Evolutionary conservation across 2,329 filamentous ascomycete species (phyloP), one percentile per base, ranked within the genome.

Genomic region (Beauveria scarabaeidicola): DNA sequence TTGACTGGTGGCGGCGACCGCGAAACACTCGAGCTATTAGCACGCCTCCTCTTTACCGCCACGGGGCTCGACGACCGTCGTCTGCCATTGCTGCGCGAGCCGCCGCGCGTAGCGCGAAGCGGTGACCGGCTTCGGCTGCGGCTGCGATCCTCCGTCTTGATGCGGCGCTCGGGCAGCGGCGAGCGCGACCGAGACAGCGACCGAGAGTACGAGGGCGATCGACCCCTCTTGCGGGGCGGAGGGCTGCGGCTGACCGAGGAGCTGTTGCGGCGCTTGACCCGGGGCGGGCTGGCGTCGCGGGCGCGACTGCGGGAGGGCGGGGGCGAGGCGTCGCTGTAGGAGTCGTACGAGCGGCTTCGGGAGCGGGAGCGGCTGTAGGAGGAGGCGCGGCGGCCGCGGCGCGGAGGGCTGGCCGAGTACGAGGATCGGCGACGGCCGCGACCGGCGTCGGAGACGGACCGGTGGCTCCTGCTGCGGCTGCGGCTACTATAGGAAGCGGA

Each of bases 401-500:
- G 27, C 3, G 29, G 57, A 7, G 57, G 57, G 50, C 50, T 59
- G 19, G 19, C 48, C 27, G 57, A 59, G 27, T 25, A 21, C 17
- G 48, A 47, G 23, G 38, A 15, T 27, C 15, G 44, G 40, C 57
- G 48, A 7, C 47, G 5, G 38, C 38, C 21, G 27, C 57, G 57
- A 17, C 48, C 40, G 23, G 19, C 25, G 27, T 41, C 38, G 15
- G 57, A 52, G 48, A 59, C 21, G 41, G 57, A 54, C 13, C 5
- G 32, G 2, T 50, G 48, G 32, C 50, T 50, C 5, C 55, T 44
- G 29, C 25, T 53, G 50, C 47, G 81, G 40, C 46, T 41, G 47
- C 47, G 81, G 64, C 70, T 80, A 23, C 70, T 76, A 43, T 79
- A 82, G 59, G 66, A 66, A 6, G 64, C 63, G 8, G 67, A 67